Evolutionary conservation across 371 early-diverging fungal species (phyloP), one percentile per base, ranked within the genome.

Genomic region (Mucor saturninus): DNA sequence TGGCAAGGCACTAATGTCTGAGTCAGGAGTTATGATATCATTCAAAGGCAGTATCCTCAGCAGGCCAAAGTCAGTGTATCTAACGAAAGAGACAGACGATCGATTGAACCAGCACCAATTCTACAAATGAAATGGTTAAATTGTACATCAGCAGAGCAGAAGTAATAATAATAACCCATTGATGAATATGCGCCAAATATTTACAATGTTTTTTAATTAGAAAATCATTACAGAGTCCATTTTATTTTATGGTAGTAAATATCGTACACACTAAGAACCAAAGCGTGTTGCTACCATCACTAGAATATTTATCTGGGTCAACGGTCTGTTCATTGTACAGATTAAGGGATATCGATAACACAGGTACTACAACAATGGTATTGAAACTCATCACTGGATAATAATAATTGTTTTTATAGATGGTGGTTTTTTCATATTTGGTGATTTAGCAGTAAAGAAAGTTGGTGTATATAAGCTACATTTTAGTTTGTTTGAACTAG

Each of bases 381-480:
- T 13, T 38, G 14, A 10, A 13, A n/a, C 31, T 26, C 21, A 15
- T 35, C 5, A 7, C 9, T 37, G 26, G 35, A 28, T 38, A 46
- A 39, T 46, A 5, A 53, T 1, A 14, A 14, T 37, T n/a, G 7
- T 38, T 56, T 43, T 54, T 32, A 37, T 60, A 73, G 93, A 93
- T 45, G 96, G 93, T 26, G 95, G 91, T 4, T 95, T 93, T 68
- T 96, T 95, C 79, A 95, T 96, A n/a, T 97, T 96, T 77, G 93
- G 93, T 21, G 96, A 97, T 60, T 75, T 97, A 38, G 89, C 91
- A 31, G 90, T 94, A 13, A 81, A 95, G 51, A 86, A 88, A 70
- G 94, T 95, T 61, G 97, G 97, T 30, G 69, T 74, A 14, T 96
- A 90, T 68, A 80, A 92, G 5, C 79, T 97, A 26, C 91, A 91